A percentile compares a stretch with the other conserved stretches of the same genome.
Evolutionary conservation across 1,284 basidiomycete genomes (phyloP).

Genomic region (Moesziomyces parantarcticus): DNA sequence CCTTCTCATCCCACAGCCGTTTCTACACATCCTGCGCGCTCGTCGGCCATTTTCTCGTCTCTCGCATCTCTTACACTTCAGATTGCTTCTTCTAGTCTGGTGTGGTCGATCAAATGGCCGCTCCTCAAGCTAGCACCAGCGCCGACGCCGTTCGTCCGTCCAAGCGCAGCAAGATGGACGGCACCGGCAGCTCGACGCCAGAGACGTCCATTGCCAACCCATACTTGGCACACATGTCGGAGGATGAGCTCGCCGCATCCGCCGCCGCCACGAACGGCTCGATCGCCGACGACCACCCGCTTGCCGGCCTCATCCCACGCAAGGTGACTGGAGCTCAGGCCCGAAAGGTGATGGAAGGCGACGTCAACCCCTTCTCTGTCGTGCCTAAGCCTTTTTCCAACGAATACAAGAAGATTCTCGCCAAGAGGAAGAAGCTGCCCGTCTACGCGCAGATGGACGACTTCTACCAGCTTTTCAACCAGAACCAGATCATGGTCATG

Average conservation of each 20-base stretch:
- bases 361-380: conserved; percentile 81
- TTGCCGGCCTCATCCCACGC: conserved; percentile 82
- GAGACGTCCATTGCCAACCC: conserved; percentile 52
- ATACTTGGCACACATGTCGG: conserved; percentile 57
- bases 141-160: conserved; percentile 40
- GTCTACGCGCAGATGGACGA: conserved; percentile 93
- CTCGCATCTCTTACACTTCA: too few relatives aligned
- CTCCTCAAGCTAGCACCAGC: conserved; percentile 29
- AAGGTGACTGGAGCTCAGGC: conserved; percentile 80
- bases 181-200: conserved; percentile 7
- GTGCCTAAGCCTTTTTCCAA: conserved; percentile 76
- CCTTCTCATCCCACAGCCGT: too few relatives aligned
- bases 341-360: conserved; percentile 79
- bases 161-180: conserved; percentile 49
- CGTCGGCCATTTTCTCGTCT: too few relatives aligned
- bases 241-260: conserved; percentile 22
- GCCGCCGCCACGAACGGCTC: conserved; percentile 14
- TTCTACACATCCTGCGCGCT: not conserved
- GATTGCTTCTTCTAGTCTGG: not conserved
- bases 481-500: conserved; percentile 92
- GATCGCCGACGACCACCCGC: conserved; percentile 70
- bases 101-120: conserved; percentile 16
- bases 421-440: conserved; percentile 85
- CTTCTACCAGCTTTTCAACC: conserved; percentile 85
- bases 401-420: conserved; percentile 87